A percentile compares a stretch with the other conserved stretches of the same genome.
phyloP scores from a whole-genome alignment of 1,284 basidiomycete genomes.

The Irpex lacteus region DNA sequence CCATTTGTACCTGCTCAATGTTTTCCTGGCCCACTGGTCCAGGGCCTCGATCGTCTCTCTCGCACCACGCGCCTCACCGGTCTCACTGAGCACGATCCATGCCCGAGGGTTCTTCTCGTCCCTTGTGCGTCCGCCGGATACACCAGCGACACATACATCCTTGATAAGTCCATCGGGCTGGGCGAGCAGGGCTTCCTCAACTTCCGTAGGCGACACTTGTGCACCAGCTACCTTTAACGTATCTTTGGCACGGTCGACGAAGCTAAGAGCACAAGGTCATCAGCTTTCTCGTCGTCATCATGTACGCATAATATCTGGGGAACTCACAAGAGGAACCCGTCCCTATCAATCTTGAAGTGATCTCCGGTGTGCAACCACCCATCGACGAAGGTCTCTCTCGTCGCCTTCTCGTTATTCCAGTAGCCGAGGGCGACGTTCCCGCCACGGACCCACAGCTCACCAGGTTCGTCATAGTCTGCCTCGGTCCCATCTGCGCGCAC shows the following conservation, averaged over 20 bases:
- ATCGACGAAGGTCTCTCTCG: constrained; percentile 56
- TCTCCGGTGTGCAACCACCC: constrained; percentile 78
- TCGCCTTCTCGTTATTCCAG: constrained; percentile 66
- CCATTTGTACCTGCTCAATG: constrained; percentile 71
- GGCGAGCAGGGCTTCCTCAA: constrained; percentile 58
- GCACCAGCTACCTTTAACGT: constrained; percentile 70
- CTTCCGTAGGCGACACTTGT: constrained; percentile 74
- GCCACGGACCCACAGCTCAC: constrained; percentile 61
- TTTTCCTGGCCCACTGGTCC: constrained; percentile 56
- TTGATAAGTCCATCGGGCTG: constrained; percentile 57
- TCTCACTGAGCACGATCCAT: constrained; percentile 64
- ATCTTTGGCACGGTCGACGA: constrained; percentile 66
- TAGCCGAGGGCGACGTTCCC: constrained; percentile 61
- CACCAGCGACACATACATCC: constrained; percentile 69
- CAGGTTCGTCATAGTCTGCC: constrained; percentile 53
- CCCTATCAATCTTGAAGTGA: constrained; percentile 54
- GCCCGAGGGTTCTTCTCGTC: constrained; percentile 72
- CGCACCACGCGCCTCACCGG: constrained; percentile 46
- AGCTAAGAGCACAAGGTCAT: constrained; percentile 33
- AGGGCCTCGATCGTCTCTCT: constrained; percentile 43
- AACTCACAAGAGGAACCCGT: constrained; percentile 63
- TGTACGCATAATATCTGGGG: too few species aligned
- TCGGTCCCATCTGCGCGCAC: constrained; percentile 59
- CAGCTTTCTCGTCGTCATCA: too few species aligned
- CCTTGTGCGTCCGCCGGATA: constrained; percentile 59